Evolutionary conservation across 176 grass and related monocot species (phyloP), one percentile per base, ranked within the genome.

Genomic region (Dendrocalamus sinicus): DNA sequence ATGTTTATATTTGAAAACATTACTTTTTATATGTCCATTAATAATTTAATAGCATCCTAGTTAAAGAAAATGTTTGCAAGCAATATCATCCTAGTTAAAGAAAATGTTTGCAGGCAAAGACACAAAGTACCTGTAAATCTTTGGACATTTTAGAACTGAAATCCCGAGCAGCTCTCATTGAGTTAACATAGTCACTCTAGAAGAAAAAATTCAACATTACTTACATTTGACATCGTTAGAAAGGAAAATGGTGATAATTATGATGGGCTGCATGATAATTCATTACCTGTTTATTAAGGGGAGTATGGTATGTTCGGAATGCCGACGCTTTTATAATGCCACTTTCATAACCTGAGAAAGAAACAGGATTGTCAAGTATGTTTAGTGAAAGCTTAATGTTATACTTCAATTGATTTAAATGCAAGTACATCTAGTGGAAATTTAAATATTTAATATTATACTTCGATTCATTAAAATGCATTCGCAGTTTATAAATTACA

Each of bases 221-320:
- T 88, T 90, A 73, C 60, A 79, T 61, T 52, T 86, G 63, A 57
- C 16, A 75, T 58, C 67, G 73, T 83, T 57, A 44, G 45, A 88
- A 46, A 43, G 72, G 41, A 44, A 86, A 12, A 58, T 0, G 5
- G 24, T 26, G 26, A 89, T 39, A 70, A 70, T 66, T 44, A 87
- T 43, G 55, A 75, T 26, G 19, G 75, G 35, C 32, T 70, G 30
- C 78, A 80, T 69, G 37, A 75, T 84, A 72, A 68, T 90, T 79
- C 52, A 76, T 87, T 73, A 99, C 96, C 91, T 99, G 96, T 86
- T 94, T 95, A 90, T 96, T 99, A 57, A 99, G 96, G 61, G 96
- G 96, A 69, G 93, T 96, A 75, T 99, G 96, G 77, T 96, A 99
- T 73, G 96, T 99, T 64, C 96, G 90, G 80, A 99, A 99, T 41